Evolutionary conservation across 176 grass and related monocot species (phyloP).

Genomic region (Aegilops sharonensis): DNA sequence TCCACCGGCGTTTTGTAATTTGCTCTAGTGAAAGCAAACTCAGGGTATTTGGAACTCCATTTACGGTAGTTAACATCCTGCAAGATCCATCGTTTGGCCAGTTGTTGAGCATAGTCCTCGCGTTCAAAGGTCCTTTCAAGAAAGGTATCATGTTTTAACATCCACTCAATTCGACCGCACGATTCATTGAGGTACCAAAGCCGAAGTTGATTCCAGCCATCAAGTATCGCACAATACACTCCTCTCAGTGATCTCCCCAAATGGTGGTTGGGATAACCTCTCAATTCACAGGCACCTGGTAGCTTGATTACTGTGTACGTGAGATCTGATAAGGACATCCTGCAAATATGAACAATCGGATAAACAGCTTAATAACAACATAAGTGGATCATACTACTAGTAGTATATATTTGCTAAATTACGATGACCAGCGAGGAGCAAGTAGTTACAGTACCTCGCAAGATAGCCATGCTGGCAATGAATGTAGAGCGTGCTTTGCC

Average conservation of each 20-base stretch:
- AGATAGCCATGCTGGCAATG: not conserved
- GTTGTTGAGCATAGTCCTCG: not conserved
- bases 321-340: not conserved
- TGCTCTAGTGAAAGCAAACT: not conserved
- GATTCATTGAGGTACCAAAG: not conserved
- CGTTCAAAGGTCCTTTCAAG: not conserved
- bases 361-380: not conserved
- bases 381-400: not conserved
- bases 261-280: not conserved
- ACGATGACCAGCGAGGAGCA: not conserved
- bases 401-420: not conserved
- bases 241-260: not conserved
- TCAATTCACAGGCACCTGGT: not conserved
- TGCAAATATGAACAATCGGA: not conserved
- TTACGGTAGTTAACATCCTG: not conserved
- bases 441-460: not conserved
- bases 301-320: not conserved
- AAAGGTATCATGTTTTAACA: not conserved
- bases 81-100: not conserved
- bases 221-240: not conserved
- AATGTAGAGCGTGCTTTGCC: not conserved
- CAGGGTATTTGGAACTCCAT: not conserved
- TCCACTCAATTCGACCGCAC: not conserved
- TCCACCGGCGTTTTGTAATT: not conserved
- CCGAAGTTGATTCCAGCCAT: not conserved